Base-by-base conservation (phyloP, 768 basidiomycete genomes). In the Mycena galopus region DNA sequence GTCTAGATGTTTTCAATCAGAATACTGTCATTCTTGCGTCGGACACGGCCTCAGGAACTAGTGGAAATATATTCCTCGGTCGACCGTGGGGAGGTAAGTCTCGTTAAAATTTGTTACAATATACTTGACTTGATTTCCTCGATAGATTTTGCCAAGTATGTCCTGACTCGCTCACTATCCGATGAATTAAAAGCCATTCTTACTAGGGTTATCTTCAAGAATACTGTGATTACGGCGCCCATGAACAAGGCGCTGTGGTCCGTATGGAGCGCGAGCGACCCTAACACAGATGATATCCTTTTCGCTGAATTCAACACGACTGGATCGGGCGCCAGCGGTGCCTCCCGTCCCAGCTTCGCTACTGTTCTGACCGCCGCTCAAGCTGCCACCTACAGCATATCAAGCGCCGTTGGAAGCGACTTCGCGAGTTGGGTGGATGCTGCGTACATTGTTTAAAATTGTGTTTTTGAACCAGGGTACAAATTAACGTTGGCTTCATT, bases 141-240 rank as follows among this genome's bases (percentile, higher is more conserved):
- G 23, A 21, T 47, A 85, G 87, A 84, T 74, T 87, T 78, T 56
- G 86, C 86, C 9, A 86, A 86, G 84, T 85, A 72, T 30, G 82
- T 75, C 58, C 1, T 19, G n/a, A 27, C 21, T 3, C 9, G 44
- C n/a, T 51, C 35, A n/a, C 25, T 12, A 51, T 27, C 19, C 17
- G 39, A 44, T 37, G 29, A 61, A 64, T 42, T 62, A 33, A 14
- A 27, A 19, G 23, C 27, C 56, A 37, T 50, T 29, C 29, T 10
- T 44, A n/a, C n/a, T n/a, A 86, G 87, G 76, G 88, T 89, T 19
- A 83, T 88, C 42, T 88, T 85, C 82, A 85, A 86, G 55, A 85
- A 85, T 75, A 88, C 87, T 2, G 72, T 81, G 51, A 78, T 89
- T 37, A 83, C 76, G 0, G 83, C 82, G 5, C 83, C 83, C 0